Conservation (phyloP, 345 rosid species). For the Theobroma cacao region DNA sequence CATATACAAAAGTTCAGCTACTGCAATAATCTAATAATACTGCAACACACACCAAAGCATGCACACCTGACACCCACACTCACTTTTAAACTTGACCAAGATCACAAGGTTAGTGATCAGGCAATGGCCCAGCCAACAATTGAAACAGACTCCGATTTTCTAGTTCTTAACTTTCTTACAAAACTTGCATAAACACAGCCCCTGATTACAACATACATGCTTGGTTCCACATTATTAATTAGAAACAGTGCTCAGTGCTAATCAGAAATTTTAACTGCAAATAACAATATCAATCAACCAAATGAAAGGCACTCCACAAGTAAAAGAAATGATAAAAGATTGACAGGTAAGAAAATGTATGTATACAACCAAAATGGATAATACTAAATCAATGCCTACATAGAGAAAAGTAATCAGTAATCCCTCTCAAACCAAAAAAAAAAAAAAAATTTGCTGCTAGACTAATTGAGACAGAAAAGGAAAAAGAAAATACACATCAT, state of each 20-base stretch:
- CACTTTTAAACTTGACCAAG: background rate
- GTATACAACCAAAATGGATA: background rate
- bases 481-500: constrained; percentile 20
- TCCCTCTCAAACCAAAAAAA: background rate
- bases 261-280: background rate
- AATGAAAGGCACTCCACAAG: background rate
- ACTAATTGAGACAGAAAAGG: background rate
- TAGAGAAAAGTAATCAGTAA: background rate
- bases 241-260: background rate
- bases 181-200: background rate
- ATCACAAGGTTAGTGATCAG: background rate
- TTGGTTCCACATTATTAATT: background rate
- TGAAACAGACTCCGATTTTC: background rate
- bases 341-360: background rate
- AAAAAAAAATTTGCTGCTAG: background rate
- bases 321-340: background rate
- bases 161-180: background rate
- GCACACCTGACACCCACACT: background rate
- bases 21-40: background rate
- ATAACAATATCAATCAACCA: background rate
- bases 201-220: background rate
- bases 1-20: background rate
- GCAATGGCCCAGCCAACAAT: background rate
- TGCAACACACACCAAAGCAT: background rate
- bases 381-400: background rate